Percentiles rank a stretch among this genome's conserved stretches.
Evolutionary conservation across 768 basidiomycete genomes (phyloP).

Genomic region (Psilocybe cyanescens): DNA sequence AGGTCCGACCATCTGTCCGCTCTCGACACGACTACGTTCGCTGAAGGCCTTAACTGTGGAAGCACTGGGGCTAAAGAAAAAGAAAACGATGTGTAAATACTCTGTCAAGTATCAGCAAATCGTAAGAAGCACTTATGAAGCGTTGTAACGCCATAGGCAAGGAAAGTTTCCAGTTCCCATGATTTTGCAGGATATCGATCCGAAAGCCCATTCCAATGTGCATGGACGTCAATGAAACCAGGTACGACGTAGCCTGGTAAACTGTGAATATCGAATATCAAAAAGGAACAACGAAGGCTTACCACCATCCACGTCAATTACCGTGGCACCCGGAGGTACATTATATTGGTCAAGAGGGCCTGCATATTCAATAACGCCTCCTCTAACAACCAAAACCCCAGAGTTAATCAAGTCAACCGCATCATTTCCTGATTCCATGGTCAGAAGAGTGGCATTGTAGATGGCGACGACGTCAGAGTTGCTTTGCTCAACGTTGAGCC

Average conservation of each 20-base stretch:
- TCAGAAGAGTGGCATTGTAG: slow-evolving; percentile 69
- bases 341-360: slow-evolving; percentile 35
- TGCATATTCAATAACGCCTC: slow-evolving; percentile 61
- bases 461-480: slow-evolving; percentile 58
- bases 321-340: slow-evolving; percentile 41
- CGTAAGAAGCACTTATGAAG: slow-evolving; percentile 65
- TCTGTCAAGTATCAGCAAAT: neutral
- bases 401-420: slow-evolving; percentile 52
- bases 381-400: slow-evolving; percentile 56
- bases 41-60: slow-evolving; percentile 63
- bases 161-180: slow-evolving; percentile 78
- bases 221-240: slow-evolving; percentile 79
- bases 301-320: slow-evolving; percentile 69
- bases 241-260: slow-evolving; percentile 63
- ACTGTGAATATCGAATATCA: neutral
- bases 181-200: slow-evolving; percentile 63
- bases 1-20: slow-evolving; percentile 69
- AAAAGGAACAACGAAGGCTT: slow-evolving; percentile 15
- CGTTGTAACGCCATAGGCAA: slow-evolving; percentile 78
- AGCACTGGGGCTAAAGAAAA: slow-evolving; percentile 57
- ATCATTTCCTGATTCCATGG: slow-evolving; percentile 62
- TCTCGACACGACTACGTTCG: slow-evolving; percentile 71
- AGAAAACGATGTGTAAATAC: neutral
- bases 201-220: slow-evolving; percentile 67
- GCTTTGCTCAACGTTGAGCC: slow-evolving; percentile 11